Evolutionary conservation across 2,329 filamentous ascomycete genomes (phyloP).

Genomic region (Domatiomyces globalis): DNA sequence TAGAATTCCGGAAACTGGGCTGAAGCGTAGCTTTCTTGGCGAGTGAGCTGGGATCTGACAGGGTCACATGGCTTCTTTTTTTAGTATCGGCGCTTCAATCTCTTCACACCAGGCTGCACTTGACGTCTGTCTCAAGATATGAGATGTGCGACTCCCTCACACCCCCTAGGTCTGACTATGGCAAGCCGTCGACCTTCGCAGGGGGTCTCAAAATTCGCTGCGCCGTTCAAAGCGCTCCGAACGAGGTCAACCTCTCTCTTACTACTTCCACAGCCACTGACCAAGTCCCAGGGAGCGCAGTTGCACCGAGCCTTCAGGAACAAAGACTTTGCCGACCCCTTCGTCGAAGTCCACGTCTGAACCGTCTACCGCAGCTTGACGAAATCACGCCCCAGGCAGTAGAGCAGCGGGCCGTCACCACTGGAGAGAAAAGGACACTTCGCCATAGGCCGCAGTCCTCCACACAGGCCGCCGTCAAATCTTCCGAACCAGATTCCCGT

Average conservation of each 20-base stretch:
- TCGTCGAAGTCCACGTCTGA: not conserved
- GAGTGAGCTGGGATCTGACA: no score
- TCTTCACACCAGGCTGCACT: no score
- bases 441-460: not conserved
- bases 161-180: no score
- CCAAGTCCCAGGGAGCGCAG: not conserved
- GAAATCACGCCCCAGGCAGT: not conserved
- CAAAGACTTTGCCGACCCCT: not conserved
- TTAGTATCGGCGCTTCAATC: no score
- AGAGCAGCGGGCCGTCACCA: not conserved
- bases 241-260: not conserved
- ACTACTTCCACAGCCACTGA: not conserved
- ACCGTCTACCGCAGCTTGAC: not conserved
- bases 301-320: not conserved
- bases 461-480: not conserved
- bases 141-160: no score
- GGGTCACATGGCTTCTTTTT: no score
- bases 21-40: no score
- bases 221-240: not conserved
- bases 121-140: no score
- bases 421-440: not conserved
- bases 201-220: no score
- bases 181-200: no score
- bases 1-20: no score
- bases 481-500: not conserved